phyloP scores from a whole-genome alignment of 2,329 filamentous ascomycete genomes.

The Claviceps purpurea region DNA sequence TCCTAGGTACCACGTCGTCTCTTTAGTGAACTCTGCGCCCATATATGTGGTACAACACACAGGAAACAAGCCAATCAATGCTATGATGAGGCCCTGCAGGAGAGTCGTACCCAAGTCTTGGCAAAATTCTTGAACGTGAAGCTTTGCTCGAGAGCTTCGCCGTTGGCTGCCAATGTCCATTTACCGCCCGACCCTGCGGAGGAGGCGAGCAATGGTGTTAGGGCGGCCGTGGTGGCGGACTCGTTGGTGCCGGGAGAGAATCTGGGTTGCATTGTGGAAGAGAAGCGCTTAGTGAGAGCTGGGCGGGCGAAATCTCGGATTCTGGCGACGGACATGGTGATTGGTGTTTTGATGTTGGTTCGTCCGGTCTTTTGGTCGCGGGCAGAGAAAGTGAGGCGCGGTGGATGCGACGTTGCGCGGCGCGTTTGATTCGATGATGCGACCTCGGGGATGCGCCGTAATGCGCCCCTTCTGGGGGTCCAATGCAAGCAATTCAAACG shows the following conservation, averaged over 20 bases:
- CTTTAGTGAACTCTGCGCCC: background rate
- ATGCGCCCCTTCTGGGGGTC: too few relatives aligned
- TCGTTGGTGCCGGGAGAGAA: slow-evolving; percentile 36
- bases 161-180: slow-evolving; percentile 38
- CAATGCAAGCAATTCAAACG: too few relatives aligned
- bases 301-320: background rate
- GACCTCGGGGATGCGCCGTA: too few relatives aligned
- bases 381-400: background rate
- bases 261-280: slow-evolving; percentile 16
- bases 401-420: background rate
- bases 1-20: slow-evolving; percentile 30
- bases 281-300: slow-evolving; percentile 1
- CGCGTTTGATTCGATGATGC: background rate
- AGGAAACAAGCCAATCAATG: too few relatives aligned
- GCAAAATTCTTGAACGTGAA: slow-evolving; percentile 54
- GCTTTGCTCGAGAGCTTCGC: slow-evolving; percentile 42
- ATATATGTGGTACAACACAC: too few relatives aligned
- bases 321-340: background rate
- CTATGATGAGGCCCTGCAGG: too few relatives aligned
- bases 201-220: slow-evolving; percentile 26
- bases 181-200: slow-evolving; percentile 19
- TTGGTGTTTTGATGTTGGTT: background rate
- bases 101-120: slow-evolving; percentile 44
- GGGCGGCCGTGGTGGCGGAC: slow-evolving; percentile 18
- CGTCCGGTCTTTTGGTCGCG: background rate